Conservation (phyloP, 352 stramenopile genomes). For the Phytophthora pisi region DNA sequence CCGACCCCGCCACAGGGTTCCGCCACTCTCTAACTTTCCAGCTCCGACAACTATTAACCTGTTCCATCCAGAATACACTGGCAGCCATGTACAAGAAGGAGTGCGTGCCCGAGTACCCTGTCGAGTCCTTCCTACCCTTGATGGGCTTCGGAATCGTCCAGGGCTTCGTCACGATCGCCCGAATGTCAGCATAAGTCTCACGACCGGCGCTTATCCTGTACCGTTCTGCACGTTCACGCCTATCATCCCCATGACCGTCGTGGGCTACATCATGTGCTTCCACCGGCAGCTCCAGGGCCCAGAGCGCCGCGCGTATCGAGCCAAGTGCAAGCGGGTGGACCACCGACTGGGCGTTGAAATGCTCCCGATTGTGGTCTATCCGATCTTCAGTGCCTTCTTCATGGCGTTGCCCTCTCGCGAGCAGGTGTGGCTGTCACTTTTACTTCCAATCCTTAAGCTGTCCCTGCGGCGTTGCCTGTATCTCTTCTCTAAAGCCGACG, state of each 20-base stretch:
- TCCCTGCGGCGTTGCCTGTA: neutral
- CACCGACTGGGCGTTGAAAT: neutral
- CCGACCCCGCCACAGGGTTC: conserved; percentile 7
- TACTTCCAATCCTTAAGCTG: neutral
- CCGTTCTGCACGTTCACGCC: conserved; percentile 3
- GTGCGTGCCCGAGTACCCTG: neutral
- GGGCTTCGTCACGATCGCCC: neutral
- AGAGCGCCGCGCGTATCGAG: neutral
- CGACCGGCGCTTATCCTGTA: neutral
- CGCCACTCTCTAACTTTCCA: conserved; percentile 20
- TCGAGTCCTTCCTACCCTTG: neutral
- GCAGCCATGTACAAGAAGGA: conserved; percentile 1
- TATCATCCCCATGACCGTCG: neutral
- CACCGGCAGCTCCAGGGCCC: neutral
- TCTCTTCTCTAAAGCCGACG: neutral
- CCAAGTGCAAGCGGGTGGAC: neutral
- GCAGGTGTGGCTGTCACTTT: neutral
- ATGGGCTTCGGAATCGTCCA: neutral
- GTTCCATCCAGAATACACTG: neutral
- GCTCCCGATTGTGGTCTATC: neutral
- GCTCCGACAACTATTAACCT: conserved; percentile 11
- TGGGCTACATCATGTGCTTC: neutral
- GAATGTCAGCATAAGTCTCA: neutral
- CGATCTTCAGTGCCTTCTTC: neutral
- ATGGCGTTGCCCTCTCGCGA: neutral